Base-by-base conservation (phyloP, 805 yeast genomes). In the Candida maesae region DNA sequence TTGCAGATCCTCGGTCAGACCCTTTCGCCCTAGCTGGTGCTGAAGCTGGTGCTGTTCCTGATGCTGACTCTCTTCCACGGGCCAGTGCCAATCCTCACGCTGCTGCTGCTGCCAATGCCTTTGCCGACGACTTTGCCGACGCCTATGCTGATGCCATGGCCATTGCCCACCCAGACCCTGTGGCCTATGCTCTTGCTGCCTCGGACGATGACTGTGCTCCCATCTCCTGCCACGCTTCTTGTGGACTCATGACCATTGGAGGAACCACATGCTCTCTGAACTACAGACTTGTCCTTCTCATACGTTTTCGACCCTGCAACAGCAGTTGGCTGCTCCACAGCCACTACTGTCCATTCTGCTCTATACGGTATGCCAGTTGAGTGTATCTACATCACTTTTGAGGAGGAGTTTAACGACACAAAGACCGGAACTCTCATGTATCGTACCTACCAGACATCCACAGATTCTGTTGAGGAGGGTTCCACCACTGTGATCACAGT, bases 251-350 rank as follows among this genome's bases (percentile, higher is more conserved):
- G 32, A 60, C 59, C 30, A 35, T 52, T 15, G 60, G 56, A 14
- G 65, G 62, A 15, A 42, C 52, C 33, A 30, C 41, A 6, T 61
- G 64, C 46, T 47, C 59, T n/a, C n/a, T n/a, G n/a, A n/a, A n/a
- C n/a, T n/a, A n/a, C n/a, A n/a, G n/a, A n/a, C n/a, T n/a, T n/a
- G n/a, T n/a, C n/a, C n/a, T n/a, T n/a, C n/a, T n/a, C n/a, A n/a
- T n/a, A n/a, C n/a, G n/a, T n/a, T n/a, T n/a, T n/a, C n/a, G n/a
- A n/a, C n/a, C n/a, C n/a, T n/a, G n/a, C n/a, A n/a, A n/a, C n/a
- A n/a, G n/a, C n/a, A n/a, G n/a, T n/a, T n/a, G n/a, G n/a, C n/a
- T 21, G 24, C 24, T 15, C 28, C 18, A 33, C 27, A 5, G 9
- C 36, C 17, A 14, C 27, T 9, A 7, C 28, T 12, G 5, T 5